A percentile compares a stretch with the other conserved stretches of the same genome.
phyloP scores from a whole-genome alignment of 371 early-diverging fungal genomes.

The Blastocladiella emersonii region DNA sequence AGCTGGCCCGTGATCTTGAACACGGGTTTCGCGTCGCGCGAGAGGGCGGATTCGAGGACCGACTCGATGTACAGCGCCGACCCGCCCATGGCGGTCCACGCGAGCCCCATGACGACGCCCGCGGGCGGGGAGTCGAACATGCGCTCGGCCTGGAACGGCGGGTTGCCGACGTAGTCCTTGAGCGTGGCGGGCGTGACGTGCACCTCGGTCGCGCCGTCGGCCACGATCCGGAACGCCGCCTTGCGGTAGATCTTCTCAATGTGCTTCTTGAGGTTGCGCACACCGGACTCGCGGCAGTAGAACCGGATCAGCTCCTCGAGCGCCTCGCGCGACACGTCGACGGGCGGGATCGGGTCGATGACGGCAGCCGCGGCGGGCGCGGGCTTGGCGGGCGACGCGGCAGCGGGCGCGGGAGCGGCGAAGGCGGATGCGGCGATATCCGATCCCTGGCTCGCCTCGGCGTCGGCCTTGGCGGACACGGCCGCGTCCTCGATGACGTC shows the following conservation, averaged over 20 bases:
- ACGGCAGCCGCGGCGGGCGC: slow-evolving; percentile 48
- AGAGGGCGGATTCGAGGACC: slow-evolving; percentile 60
- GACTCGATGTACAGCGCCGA: slow-evolving; percentile 89
- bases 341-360: slow-evolving; percentile 15
- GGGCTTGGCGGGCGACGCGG: slow-evolving; percentile 64
- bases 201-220: slow-evolving; percentile 4
- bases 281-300: slow-evolving; percentile 95
- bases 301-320: slow-evolving; percentile 67
- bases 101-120: slow-evolving; percentile 91
- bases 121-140: slow-evolving; percentile 58
- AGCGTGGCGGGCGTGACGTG: slow-evolving; percentile 39
- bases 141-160: slow-evolving; percentile 74
- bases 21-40: slow-evolving; percentile 46
- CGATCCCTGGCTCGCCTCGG: slow-evolving; percentile 35
- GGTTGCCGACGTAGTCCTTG: slow-evolving; percentile 84
- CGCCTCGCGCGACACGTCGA: neutral
- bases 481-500: slow-evolving; percentile 22
- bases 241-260: slow-evolving; percentile 94
- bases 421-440: slow-evolving; percentile 15
- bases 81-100: slow-evolving; percentile 91
- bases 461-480: slow-evolving; percentile 56
- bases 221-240: slow-evolving; percentile 79
- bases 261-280: slow-evolving; percentile 91
- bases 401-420: slow-evolving; percentile 77
- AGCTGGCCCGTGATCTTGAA: slow-evolving; percentile 80